Percentiles rank a stretch among this genome's conserved stretches.
Conservation (phyloP, 116 monocot genomes). For the Papilionanthe hybrid region DNA sequence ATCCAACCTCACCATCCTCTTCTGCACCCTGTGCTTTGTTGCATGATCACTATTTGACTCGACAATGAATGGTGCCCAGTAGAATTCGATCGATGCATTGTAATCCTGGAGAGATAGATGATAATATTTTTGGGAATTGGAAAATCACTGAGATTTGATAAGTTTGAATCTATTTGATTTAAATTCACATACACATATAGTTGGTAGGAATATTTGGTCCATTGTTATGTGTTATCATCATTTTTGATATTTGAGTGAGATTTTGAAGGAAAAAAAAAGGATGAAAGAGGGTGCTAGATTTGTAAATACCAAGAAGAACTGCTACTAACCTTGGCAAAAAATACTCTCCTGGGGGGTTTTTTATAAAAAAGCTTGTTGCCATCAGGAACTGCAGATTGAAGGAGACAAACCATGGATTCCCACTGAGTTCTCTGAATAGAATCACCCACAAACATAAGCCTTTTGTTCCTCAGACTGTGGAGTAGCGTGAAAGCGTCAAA, state of each 20-base stretch:
- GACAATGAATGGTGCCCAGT: conserved; percentile 68
- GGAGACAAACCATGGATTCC: conserved; percentile 76
- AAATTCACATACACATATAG: too few relatives aligned
- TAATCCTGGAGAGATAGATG: conserved; percentile 22
- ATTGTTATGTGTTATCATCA: too few relatives aligned
- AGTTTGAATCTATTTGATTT: too few relatives aligned
- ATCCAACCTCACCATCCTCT: conserved; percentile 43
- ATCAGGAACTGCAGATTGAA: conserved; percentile 30
- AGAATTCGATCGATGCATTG: conserved; percentile 70
- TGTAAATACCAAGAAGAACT: too few relatives aligned
- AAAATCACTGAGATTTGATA: not conserved
- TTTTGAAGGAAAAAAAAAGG: too few relatives aligned
- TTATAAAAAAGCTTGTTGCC: conserved; percentile 24
- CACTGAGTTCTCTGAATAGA: conserved; percentile 67
- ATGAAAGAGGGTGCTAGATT: too few relatives aligned
- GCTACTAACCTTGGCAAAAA: conserved; percentile 28
- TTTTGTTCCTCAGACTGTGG: conserved; percentile 39
- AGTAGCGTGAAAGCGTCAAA: conserved; percentile 40
- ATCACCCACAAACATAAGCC: conserved; percentile 68
- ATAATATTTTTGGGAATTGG: not conserved
- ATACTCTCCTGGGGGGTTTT: conserved; percentile 42
- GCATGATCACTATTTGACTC: conserved; percentile 58
- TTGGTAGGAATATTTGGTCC: too few relatives aligned
- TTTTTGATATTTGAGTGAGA: too few relatives aligned
- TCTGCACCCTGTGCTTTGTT: conserved; percentile 35